These are phyloP conservation scores for Bipolaris zeicola DNA, from an alignment of 2,329 filamentous ascomycete genomes.

Conservation along the genomic window DNA sequence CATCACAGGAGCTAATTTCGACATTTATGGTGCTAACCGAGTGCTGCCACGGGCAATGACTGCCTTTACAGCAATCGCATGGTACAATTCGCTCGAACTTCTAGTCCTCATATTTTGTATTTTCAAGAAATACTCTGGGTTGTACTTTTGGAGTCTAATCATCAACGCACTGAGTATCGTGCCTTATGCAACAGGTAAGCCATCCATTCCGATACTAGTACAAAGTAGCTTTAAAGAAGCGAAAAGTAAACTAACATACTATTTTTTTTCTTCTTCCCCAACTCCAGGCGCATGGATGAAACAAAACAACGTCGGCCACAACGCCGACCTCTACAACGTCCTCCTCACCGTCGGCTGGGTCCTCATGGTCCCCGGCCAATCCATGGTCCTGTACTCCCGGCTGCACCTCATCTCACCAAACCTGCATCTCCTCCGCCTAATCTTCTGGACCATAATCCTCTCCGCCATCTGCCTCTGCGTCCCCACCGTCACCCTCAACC, in stretches of 20 bases:
- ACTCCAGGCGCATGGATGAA: conserved; percentile 7
- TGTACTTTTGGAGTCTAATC: conserved; percentile 25
- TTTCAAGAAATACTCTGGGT: conserved; percentile 22
- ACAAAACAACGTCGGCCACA: conserved; percentile 18
- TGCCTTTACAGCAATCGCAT: conserved; percentile 21
- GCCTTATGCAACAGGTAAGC: conserved; percentile 13
- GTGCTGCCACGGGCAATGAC: conserved; percentile 10
- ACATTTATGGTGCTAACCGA: conserved; percentile 12
- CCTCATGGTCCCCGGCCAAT: conserved; percentile 64
- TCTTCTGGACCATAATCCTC: conserved; percentile 60
- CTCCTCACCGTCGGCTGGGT: conserved; percentile 57
- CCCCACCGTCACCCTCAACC: conserved; percentile 51
- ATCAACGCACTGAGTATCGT: conserved; percentile 16
- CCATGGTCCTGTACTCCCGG: conserved; percentile 64
- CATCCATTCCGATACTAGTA: not conserved
- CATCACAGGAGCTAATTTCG: conserved; percentile 13
- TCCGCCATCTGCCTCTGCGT: conserved; percentile 47
- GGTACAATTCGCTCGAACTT: conserved; percentile 30
- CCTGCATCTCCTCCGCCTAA: conserved; percentile 31
- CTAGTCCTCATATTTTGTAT: conserved; percentile 18
- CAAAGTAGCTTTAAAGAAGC: not conserved
- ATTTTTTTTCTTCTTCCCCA: not conserved
- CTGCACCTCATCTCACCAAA: conserved; percentile 19
- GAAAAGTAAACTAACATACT: conserved; percentile 1
- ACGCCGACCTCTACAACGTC: conserved; percentile 31